Base-by-base conservation (phyloP, 1,284 basidiomycete species). In the Neotropicomus parvogracilis region DNA sequence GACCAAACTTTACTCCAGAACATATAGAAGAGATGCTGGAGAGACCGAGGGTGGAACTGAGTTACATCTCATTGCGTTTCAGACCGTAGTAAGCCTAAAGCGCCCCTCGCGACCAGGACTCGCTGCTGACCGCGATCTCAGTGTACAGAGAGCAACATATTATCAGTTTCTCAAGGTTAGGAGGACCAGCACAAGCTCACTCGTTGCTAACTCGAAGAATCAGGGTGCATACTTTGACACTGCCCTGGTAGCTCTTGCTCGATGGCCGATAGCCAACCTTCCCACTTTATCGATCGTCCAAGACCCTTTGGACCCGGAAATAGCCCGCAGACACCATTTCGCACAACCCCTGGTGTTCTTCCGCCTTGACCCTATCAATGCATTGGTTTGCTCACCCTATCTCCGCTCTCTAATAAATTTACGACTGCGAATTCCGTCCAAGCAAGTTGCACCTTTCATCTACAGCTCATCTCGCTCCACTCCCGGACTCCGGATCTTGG, bases 331-430 rank as follows among this genome's bases (percentile, higher is more conserved):
- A 51, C 46, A 57, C 46, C 68, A 53, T 34, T 88, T 88, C 50
- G 85, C 86, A 2, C 85, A 88, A 57, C 85, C 86, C 0, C 66
- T 88, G 42, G 83, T 87, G 5, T 88, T 88, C 68, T 85, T 85
- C 60, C 74, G 73, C 16, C 71, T 88, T 27, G 75, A 82, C 36
- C 64, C 74, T 3, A 59, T 80, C 46, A 55, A 73, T 2, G 54
- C 58, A 1, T 69, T 87, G 40, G 62, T 77, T 8, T 69, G 69
- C 38, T 80, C 83, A 3, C 65, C 70, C 0, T 66, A 69, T 32
- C 52, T 76, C 24, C 60, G 55, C 28, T 61, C 71, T 14, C 63
- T 83, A 39, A 70, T 60, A 9, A 65, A 73, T 40, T 63, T 87
- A 40, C 74, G 81, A 11, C 62, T 88, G 27, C 79, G 80, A 35